Evolutionary conservation across 106 monocot genomes (phyloP).

Genomic region (Dactylorhiza incarnata): DNA sequence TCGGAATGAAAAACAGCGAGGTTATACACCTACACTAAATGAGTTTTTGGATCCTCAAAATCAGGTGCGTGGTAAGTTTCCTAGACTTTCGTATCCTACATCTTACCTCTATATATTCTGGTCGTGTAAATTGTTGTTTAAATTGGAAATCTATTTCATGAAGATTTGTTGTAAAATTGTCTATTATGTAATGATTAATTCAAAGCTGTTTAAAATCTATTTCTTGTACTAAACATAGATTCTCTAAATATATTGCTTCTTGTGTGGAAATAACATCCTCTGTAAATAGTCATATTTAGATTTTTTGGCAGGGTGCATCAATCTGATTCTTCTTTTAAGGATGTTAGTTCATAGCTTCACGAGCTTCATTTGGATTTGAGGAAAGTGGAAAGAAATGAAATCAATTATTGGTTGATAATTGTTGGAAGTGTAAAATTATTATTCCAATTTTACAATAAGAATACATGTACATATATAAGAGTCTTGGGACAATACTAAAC

Average conservation of each 20-base stretch:
- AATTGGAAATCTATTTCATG: not conserved
- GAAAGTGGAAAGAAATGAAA: too few relatives aligned
- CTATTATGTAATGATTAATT: not conserved
- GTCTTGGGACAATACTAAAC: too few relatives aligned
- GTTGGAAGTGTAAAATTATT: too few relatives aligned
- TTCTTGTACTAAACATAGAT: not conserved
- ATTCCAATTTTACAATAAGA: too few relatives aligned
- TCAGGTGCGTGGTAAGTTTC: constrained; percentile 52
- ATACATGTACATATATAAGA: too few relatives aligned
- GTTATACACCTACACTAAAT: constrained; percentile 62
- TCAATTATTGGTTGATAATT: too few relatives aligned
- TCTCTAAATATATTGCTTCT: not conserved
- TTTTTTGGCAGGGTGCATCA: too few relatives aligned
- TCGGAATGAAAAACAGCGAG: constrained; percentile 67
- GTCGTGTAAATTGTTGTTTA: not conserved
- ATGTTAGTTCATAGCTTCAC: too few relatives aligned
- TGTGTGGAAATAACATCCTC: too few relatives aligned
- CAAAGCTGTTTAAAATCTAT: not conserved
- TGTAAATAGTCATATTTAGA: too few relatives aligned
- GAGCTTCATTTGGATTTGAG: too few relatives aligned
- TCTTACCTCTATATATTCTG: not conserved
- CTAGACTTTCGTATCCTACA: not conserved
- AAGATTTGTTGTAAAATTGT: not conserved
- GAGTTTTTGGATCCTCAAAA: constrained; percentile 64
- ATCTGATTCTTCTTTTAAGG: too few relatives aligned